Evolutionary conservation across 1,284 basidiomycete genomes (phyloP).

Genomic region (Anthracocystis panici-leucophaei): DNA sequence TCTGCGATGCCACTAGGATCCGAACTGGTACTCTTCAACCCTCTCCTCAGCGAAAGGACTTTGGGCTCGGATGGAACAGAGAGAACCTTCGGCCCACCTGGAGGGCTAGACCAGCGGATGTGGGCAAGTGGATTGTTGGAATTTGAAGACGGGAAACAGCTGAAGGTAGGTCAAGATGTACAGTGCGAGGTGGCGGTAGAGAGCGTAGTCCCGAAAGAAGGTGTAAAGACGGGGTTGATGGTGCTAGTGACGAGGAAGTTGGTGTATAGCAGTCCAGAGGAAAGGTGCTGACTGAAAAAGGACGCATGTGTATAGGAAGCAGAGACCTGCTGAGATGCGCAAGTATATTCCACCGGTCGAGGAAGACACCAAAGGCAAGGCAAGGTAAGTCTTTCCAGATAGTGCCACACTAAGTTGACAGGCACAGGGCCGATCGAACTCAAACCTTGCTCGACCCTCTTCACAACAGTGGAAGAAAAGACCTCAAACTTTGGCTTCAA

Average conservation of each 20-base stretch:
- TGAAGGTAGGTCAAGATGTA: conserved; percentile 32
- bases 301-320: conserved; percentile 40
- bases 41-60: conserved; percentile 32
- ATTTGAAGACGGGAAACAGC: conserved; percentile 21
- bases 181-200: conserved; percentile 31
- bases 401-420: background rate
- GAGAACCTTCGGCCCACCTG: conserved; percentile 41
- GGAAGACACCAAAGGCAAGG: conserved; percentile 7
- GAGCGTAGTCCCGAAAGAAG: conserved; percentile 33
- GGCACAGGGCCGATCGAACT: background rate
- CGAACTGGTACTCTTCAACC: conserved; percentile 47
- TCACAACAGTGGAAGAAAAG: conserved; percentile 27
- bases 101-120: conserved; percentile 48
- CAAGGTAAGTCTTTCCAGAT: conserved; percentile 19
- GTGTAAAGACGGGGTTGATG: conserved; percentile 45
- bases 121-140: conserved; percentile 51
- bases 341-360: conserved; percentile 19
- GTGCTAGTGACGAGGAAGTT: conserved; percentile 43
- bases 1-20: conserved; percentile 26
- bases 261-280: conserved; percentile 16
- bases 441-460: background rate
- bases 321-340: conserved; percentile 26
- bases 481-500: conserved; percentile 46
- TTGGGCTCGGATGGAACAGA: conserved; percentile 36
- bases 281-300: conserved; percentile 32